Base-by-base conservation (phyloP, 164 flowering plant species). In the Cinnamomum chago region DNA sequence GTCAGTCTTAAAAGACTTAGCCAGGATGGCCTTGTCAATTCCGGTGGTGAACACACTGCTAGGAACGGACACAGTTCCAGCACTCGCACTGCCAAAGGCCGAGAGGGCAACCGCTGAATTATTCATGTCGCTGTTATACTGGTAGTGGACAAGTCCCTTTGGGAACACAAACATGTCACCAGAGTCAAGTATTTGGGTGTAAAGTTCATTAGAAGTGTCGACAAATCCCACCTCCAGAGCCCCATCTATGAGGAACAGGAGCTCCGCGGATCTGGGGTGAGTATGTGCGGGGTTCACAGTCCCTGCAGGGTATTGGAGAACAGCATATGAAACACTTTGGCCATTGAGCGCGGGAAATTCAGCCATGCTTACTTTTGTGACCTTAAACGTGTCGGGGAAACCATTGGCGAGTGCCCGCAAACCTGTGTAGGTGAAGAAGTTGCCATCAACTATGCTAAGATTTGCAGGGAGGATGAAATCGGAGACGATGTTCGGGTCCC, bases 91-190 rank as follows among this genome's bases (percentile, higher is more conserved):
- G 0, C 81, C 81, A 40, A 75, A 73, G 72, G 77, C 77, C 9
- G 83, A 73, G 40, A 78, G 14, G 12, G 81, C 82, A 33, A 77
- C 2, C 15, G 76, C 82, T 1, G 65, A 14, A 17, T 58, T 65
- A 4, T 70, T n/a, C 1, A 47, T 51, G 33, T 76, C 73, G 2
- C 35, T 6, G 40, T 79, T 79, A 76, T 73, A 77, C 72, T 79
- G 84, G 68, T 58, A 79, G 50, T 82, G 84, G 18, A 77, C 78
- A 0, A 74, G 78, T 22, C 80, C 83, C 67, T 78, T 75, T 0
- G 83, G 83, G 18, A 81, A 82, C 47, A 82, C 75, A 60, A 79
- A 82, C 70, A 82, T 30, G 73, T 82, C 82, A 5, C 84, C 84
- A 2, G 33, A 1, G 64, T 79, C 64, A 4, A 79, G 77, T 2